Conservation (phyloP, 2,329 filamentous ascomycete species). For the Monilinia fructigena region DNA sequence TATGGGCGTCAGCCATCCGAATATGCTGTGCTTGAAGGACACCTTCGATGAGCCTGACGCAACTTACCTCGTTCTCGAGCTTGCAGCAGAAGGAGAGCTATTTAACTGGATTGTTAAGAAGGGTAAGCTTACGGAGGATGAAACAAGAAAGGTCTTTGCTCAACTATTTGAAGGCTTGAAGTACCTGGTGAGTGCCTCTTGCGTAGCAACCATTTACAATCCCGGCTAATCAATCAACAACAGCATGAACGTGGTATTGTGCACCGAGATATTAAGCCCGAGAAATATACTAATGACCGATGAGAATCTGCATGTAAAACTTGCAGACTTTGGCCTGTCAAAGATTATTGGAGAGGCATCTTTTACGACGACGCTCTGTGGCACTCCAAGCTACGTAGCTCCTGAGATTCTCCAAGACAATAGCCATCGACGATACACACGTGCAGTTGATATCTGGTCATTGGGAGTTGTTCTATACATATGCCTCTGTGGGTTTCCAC, state of each 20-base stretch:
- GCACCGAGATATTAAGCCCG: conserved; percentile 76
- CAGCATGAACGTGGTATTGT: conserved; percentile 97
- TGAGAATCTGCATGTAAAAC: conserved; percentile 80
- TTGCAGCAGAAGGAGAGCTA: conserved; percentile 88
- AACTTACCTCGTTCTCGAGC: conserved; percentile 86
- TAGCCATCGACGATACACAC: conserved; percentile 83
- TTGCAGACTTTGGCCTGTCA: conserved; percentile 93
- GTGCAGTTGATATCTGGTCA: conserved; percentile 95
- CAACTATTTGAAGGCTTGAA: conserved; percentile 94
- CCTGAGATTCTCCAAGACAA: conserved; percentile 88
- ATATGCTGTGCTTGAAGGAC: conserved; percentile 88
- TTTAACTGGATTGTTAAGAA: conserved; percentile 95
- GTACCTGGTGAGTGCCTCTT: conserved; percentile 69
- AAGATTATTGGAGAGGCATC: conserved; percentile 99
- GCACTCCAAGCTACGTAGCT: conserved; percentile 95
- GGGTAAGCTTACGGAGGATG: conserved; percentile 79
- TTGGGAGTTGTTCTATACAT: conserved; percentile 98
- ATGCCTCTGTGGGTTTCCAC: conserved; percentile 92
- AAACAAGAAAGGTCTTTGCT: conserved; percentile 81
- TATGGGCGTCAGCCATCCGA: conserved; percentile 95
- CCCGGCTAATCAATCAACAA: conserved; percentile 37
- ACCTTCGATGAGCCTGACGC: conserved; percentile 90
- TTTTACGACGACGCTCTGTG: conserved; percentile 93
- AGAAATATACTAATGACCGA: conserved; percentile 76
- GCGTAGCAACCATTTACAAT: neutral